Evolutionary conservation across 371 early-diverging fungal genomes (phyloP).

Genomic region (Mucor indicus): DNA sequence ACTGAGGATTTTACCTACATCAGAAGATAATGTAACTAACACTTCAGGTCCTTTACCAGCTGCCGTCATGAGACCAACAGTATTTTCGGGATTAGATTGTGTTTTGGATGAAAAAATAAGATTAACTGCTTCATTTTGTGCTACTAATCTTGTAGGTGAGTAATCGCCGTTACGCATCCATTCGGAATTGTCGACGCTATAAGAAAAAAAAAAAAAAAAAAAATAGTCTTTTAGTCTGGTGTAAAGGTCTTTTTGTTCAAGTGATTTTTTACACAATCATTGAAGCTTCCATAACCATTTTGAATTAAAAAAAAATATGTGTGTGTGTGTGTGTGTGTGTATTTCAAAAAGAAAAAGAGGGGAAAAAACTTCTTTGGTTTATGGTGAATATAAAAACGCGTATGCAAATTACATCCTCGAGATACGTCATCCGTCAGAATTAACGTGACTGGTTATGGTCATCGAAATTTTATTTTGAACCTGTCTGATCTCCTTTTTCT

Average conservation of each 20-base stretch:
- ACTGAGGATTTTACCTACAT: slow-evolving; percentile 86
- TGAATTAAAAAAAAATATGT: slow-evolving; percentile 8
- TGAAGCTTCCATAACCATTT: slow-evolving; percentile 63
- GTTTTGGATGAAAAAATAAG: slow-evolving; percentile 91
- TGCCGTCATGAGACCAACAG: slow-evolving; percentile 95
- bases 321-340: background rate
- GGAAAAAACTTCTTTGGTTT: too few species aligned
- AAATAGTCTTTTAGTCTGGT: background rate
- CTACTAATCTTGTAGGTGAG: slow-evolving; percentile 90
- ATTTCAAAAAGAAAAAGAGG: background rate
- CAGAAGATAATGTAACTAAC: slow-evolving; percentile 86
- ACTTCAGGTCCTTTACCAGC: slow-evolving; percentile 97
- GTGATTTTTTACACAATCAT: slow-evolving; percentile 53
- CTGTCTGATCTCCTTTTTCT: too few species aligned
- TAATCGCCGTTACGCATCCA: slow-evolving; percentile 99
- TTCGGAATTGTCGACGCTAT: slow-evolving; percentile 96
- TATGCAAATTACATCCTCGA: too few species aligned
- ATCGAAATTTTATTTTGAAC: too few species aligned
- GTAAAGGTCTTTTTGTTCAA: background rate
- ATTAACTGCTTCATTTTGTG: slow-evolving; percentile 95
- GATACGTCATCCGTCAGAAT: too few species aligned
- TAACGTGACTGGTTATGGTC: too few species aligned
- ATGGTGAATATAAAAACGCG: too few species aligned
- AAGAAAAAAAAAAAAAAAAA: background rate
- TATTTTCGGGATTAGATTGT: slow-evolving; percentile 93